Conservation (phyloP, 768 basidiomycete genomes). For the Lenzites betulinus region DNA sequence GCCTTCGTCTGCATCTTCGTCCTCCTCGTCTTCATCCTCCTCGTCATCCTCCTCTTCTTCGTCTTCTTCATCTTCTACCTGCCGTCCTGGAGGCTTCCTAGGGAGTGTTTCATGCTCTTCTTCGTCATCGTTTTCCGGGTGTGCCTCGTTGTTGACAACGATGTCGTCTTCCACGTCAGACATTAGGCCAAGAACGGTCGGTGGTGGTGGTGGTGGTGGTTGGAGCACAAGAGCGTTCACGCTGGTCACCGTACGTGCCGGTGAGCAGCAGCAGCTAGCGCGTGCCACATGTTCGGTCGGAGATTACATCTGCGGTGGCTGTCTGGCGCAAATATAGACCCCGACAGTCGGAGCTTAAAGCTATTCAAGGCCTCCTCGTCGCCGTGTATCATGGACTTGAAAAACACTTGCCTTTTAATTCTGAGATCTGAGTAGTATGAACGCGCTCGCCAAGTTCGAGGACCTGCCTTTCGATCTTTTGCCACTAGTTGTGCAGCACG, state of each 20-base stretch:
- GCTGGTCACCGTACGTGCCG: not conserved
- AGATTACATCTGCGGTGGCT: not conserved
- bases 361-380: not conserved
- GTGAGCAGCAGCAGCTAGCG: not conserved
- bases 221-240: not conserved
- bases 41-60: slow-evolving; percentile 53
- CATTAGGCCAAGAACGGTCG: slow-evolving; percentile 10
- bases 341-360: not conserved
- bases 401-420: no score
- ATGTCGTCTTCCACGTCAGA: slow-evolving; percentile 33
- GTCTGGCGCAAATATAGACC: not conserved
- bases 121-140: slow-evolving; percentile 36
- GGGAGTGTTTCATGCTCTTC: slow-evolving; percentile 41
- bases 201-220: slow-evolving; percentile 4
- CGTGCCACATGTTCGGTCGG: slow-evolving; percentile 4
- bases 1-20: slow-evolving; percentile 47
- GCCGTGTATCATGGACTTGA: not conserved
- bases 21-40: slow-evolving; percentile 42
- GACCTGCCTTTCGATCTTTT: slow-evolving; percentile 71
- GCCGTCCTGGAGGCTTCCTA: slow-evolving; percentile 43
- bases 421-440: not conserved
- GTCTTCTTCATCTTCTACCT: slow-evolving; percentile 38
- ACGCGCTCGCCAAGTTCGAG: slow-evolving; percentile 34
- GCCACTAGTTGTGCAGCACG: slow-evolving; percentile 51
- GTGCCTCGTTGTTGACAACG: slow-evolving; percentile 22